Evolutionary conservation across 106 monocot genomes (phyloP).

Genomic region (Vanilla planifolia): DNA sequence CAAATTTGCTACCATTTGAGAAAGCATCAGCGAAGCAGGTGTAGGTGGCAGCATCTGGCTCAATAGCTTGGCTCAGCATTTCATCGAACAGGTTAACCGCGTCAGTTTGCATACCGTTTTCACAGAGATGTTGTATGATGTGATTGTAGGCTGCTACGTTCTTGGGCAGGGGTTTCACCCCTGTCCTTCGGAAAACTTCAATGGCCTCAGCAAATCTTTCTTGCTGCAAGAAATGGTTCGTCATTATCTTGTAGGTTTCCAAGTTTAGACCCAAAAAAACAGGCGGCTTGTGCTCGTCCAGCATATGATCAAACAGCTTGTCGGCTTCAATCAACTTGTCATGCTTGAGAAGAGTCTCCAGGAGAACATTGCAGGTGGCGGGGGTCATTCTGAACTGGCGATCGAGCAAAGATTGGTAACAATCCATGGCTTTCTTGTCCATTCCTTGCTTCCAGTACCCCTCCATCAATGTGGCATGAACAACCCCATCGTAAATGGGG

Average conservation of each 20-base stretch:
- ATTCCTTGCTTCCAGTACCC: conserved; percentile 59
- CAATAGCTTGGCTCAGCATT: conserved; percentile 55
- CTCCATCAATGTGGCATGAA: conserved; percentile 73
- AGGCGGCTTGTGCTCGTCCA: conserved; percentile 49
- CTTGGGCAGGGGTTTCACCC: conserved; percentile 49
- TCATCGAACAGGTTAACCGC: conserved; percentile 62
- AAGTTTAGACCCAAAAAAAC: conserved; percentile 46
- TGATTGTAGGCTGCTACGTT: conserved; percentile 64
- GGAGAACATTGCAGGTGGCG: conserved; percentile 56
- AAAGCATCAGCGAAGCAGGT: conserved; percentile 47
- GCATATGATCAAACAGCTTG: conserved; percentile 53
- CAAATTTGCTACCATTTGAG: conserved; percentile 35
- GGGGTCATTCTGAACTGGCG: conserved; percentile 68
- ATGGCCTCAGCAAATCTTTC: conserved; percentile 57
- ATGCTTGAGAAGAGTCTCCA: conserved; percentile 54
- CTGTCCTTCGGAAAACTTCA: conserved; percentile 52
- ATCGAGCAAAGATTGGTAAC: conserved; percentile 61
- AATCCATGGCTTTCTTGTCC: conserved; percentile 86
- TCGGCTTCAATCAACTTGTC: conserved; percentile 46
- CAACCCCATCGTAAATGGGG: conserved; percentile 67
- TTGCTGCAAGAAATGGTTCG: conserved; percentile 52
- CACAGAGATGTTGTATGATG: conserved; percentile 64
- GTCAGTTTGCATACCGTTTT: conserved; percentile 38
- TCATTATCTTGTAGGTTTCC: conserved; percentile 77
- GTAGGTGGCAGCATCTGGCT: conserved; percentile 52